Conservation (phyloP, 2,329 filamentous ascomycete genomes). For the Pseudogymnoascus sp. region DNA sequence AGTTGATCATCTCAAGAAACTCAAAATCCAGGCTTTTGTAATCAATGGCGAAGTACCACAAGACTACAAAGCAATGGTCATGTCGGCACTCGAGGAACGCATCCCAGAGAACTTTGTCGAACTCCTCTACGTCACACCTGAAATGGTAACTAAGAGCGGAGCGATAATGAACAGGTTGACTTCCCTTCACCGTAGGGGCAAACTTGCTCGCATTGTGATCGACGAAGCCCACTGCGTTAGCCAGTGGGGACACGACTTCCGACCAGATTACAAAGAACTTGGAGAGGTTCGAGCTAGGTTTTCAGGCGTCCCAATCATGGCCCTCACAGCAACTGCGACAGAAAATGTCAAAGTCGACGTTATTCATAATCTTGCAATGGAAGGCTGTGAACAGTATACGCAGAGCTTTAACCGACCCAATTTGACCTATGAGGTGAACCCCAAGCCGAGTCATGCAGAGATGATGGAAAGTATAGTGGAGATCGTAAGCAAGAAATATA, state of each 20-base stretch:
- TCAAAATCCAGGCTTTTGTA: constrained; percentile 69
- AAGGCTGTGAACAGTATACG: constrained; percentile 65
- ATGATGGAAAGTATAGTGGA: constrained; percentile 41
- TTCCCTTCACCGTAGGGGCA: constrained; percentile 57
- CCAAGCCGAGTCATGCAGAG: constrained; percentile 55
- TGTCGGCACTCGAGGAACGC: constrained; percentile 51
- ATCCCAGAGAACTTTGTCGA: constrained; percentile 71
- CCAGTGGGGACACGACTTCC: constrained; percentile 97
- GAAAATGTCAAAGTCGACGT: constrained; percentile 87
- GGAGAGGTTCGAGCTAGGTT: constrained; percentile 65
- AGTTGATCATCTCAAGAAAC: constrained; percentile 66
- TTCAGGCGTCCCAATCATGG: constrained; percentile 79
- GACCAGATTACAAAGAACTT: constrained; percentile 86
- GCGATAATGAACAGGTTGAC: constrained; percentile 58
- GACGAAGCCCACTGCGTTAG: constrained; percentile 99
- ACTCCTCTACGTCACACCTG: constrained; percentile 88
- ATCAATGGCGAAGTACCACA: constrained; percentile 68
- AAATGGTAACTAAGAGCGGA: constrained; percentile 83
- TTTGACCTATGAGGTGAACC: constrained; percentile 73
- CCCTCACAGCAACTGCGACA: constrained; percentile 89
- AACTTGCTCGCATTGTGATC: constrained; percentile 84
- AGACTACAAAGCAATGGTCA: constrained; percentile 56
- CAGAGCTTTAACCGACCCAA: constrained; percentile 98
- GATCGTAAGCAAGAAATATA: constrained; percentile 64
- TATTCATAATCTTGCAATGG: constrained; percentile 81